phyloP scores from a whole-genome alignment of 164 flowering plant genomes.

The Akebia trifoliata region DNA sequence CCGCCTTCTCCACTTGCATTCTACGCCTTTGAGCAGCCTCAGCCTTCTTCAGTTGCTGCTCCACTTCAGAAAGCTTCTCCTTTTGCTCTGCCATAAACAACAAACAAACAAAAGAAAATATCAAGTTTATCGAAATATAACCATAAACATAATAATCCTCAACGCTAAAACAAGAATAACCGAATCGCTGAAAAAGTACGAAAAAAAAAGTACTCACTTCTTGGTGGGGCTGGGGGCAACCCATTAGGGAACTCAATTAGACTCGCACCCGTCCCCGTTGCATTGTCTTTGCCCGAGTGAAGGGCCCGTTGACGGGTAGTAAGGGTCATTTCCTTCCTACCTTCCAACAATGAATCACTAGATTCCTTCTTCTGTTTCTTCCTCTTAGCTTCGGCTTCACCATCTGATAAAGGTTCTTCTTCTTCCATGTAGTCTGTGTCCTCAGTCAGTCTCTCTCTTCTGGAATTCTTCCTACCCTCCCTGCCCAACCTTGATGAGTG shows the following conservation, averaged over 20 bases:
- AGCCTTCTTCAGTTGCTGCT: constrained; percentile 85
- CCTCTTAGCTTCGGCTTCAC: constrained; percentile 42
- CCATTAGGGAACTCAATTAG: constrained; percentile 88
- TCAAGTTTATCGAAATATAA: no score
- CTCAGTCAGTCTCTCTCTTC: constrained; percentile 38
- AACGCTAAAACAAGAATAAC: no score
- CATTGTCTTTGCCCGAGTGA: constrained; percentile 66
- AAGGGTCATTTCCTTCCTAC: constrained; percentile 65
- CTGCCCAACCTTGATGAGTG: constrained; percentile 25
- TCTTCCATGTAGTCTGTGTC: constrained; percentile 64
- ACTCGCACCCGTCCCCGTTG: constrained; percentile 38
- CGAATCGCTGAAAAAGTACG: not conserved
- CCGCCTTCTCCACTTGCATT: constrained; percentile 88
- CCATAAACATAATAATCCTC: no score
- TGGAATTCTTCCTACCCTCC: constrained; percentile 51
- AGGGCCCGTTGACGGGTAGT: constrained; percentile 96
- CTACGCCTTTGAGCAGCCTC: constrained; percentile 98
- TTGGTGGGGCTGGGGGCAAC: constrained; percentile 75
- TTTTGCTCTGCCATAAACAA: constrained; percentile 69
- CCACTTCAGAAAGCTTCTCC: constrained; percentile 86
- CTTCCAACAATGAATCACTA: no score
- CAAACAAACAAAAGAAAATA: no score
- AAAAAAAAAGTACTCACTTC: constrained; percentile 52
- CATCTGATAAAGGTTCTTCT: constrained; percentile 46
- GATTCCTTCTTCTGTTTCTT: no score